These are phyloP conservation scores for Penicillium olsonii DNA, from an alignment of 2,329 filamentous ascomycete species.

Conservation along the genomic window DNA sequence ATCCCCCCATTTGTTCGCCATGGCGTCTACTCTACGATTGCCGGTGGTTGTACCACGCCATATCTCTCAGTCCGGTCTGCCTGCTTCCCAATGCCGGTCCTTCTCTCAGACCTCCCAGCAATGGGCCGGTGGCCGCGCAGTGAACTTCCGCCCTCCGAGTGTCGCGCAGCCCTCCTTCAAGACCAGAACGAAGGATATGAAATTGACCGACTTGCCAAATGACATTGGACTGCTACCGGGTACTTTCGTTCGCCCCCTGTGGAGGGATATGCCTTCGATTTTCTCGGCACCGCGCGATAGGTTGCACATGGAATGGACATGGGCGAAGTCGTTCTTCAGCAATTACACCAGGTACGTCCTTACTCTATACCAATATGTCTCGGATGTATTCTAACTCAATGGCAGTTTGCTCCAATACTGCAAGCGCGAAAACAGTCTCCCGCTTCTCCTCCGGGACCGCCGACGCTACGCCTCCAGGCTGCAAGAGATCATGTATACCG, in stretches of 20 bases:
- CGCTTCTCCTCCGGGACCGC: constrained; percentile 38
- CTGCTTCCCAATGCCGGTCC: constrained; percentile 31
- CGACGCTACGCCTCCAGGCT: constrained; percentile 41
- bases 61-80: constrained; percentile 13
- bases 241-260: constrained; percentile 42
- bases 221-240: constrained; percentile 50
- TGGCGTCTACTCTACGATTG: constrained; percentile 36
- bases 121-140: constrained; percentile 19
- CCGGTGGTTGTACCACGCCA: constrained; percentile 21
- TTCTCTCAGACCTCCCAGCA: constrained; percentile 37
- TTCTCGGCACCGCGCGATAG: constrained; percentile 40
- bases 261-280: constrained; percentile 43
- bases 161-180: constrained; percentile 40
- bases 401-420: constrained; percentile 27
- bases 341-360: constrained; percentile 37
- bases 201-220: constrained; percentile 38
- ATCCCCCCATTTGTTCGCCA: constrained; percentile 20
- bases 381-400: neutral
- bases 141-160: constrained; percentile 19
- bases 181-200: constrained; percentile 34
- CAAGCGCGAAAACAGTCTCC: constrained; percentile 36
- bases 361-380: neutral
- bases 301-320: constrained; percentile 43
- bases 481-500: constrained; percentile 50
- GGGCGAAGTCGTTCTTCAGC: constrained; percentile 36